Evolutionary conservation across 2,329 filamentous ascomycete genomes (phyloP).

Genomic region (Alternaria solani): DNA sequence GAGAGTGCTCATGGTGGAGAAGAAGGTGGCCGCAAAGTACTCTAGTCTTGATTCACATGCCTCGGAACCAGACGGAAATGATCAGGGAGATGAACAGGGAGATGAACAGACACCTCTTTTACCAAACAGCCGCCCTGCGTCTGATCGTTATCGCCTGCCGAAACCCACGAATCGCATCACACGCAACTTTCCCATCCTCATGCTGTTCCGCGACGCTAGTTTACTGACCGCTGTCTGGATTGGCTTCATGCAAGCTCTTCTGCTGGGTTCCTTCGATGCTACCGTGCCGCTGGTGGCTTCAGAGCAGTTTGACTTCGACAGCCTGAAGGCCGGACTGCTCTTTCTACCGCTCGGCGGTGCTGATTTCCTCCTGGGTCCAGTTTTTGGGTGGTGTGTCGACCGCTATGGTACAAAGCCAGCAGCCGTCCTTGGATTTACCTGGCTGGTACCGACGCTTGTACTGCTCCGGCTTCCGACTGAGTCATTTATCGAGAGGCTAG

Average conservation of each 20-base stretch:
- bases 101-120: slow-evolving; percentile 41
- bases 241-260: slow-evolving; percentile 45
- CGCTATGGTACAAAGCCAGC: slow-evolving; percentile 55
- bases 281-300: slow-evolving; percentile 57
- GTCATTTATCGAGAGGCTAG: slow-evolving; percentile 22
- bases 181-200: slow-evolving; percentile 59
- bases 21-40: slow-evolving; percentile 63
- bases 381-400: slow-evolving; percentile 59
- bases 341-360: slow-evolving; percentile 57
- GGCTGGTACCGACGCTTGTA: slow-evolving; percentile 53
- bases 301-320: slow-evolving; percentile 56
- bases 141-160: slow-evolving; percentile 54
- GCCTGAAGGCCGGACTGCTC: slow-evolving; percentile 54
- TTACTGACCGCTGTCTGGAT: slow-evolving; percentile 47
- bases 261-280: slow-evolving; percentile 57
- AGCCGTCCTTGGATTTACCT: slow-evolving; percentile 54
- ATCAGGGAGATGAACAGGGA: slow-evolving; percentile 32
- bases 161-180: slow-evolving; percentile 52
- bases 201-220: slow-evolving; percentile 46
- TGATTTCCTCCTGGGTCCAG: slow-evolving; percentile 56
- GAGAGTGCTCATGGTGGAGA: slow-evolving; percentile 69
- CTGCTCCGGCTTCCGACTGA: slow-evolving; percentile 54
- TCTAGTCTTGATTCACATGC: slow-evolving; percentile 18
- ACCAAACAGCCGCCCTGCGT: slow-evolving; percentile 27
- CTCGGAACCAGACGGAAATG: slow-evolving; percentile 12